Conservation (phyloP, 345 rosid species). For the Erysimum cheiranthoides region DNA sequence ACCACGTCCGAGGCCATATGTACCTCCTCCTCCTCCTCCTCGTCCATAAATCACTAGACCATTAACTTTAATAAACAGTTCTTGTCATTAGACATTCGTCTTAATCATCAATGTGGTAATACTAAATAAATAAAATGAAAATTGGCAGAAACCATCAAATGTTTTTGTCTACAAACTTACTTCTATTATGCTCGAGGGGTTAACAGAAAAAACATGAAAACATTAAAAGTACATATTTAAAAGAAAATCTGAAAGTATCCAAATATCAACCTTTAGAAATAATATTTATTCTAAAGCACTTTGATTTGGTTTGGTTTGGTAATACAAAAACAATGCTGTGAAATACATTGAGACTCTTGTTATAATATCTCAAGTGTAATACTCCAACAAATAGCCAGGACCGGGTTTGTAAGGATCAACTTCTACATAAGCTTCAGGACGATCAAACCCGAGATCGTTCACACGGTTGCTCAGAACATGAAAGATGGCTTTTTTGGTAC, state of each 20-base stretch:
- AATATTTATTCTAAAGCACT: too few species aligned
- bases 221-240: too few species aligned
- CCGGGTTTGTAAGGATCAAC: conserved; percentile 82
- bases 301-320: conserved; percentile 3
- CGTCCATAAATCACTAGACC: background rate
- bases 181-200: background rate
- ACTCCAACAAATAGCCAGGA: conserved; percentile 68
- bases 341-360: conserved; percentile 1
- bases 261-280: too few species aligned
- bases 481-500: conserved; percentile 77
- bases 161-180: too few species aligned
- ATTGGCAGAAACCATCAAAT: background rate
- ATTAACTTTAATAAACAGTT: background rate
- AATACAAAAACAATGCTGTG: conserved; percentile 21
- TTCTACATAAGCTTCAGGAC: conserved; percentile 75
- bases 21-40: background rate
- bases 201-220: background rate
- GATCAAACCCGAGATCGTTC: conserved; percentile 76
- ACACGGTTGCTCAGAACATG: conserved; percentile 87
- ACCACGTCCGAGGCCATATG: background rate
- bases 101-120: background rate
- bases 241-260: too few species aligned
- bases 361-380: conserved; percentile 49
- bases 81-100: background rate
- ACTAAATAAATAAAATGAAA: background rate